Evolutionary conservation across 345 rosid genomes (phyloP), one percentile per base, ranked within the genome.

Genomic region (Gynandropsis gynandra): DNA sequence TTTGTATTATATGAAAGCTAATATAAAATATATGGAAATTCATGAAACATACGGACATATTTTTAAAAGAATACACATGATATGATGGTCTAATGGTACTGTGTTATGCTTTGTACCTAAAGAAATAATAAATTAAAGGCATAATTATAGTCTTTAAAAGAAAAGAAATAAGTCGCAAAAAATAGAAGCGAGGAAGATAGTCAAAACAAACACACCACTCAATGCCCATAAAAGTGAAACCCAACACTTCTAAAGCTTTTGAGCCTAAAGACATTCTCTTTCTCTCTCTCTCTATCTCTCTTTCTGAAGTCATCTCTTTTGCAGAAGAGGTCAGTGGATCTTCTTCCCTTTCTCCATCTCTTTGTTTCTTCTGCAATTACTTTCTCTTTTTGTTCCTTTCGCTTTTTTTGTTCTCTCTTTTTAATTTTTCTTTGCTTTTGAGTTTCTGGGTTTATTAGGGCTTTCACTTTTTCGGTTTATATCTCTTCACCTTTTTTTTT

Each of bases 161-260:
- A 50, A 57, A 37, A 15, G 8, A n/a, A n/a, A n/a, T n/a, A n/a
- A n/a, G n/a, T n/a, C n/a, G n/a, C n/a, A 12, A 1, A 15, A 24
- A 21, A 24, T 5, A 17, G 20, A 37, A 50, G 8, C 34, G 36
- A 9, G 32, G 16, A 42, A 65, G 33, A 46, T 18, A 56, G 59
- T 65, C 69, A 65, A 58, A 58, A 65, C 69, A 65, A 65, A 65
- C 69, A 57, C 52, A 58, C 69, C 64, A 65, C 64, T 65, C 51
- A 39, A 43, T 65, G 54, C 21, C 64, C 64, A 65, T 65, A 58
- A 65, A 58, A 52, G 69, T 65, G 64, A 65, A 52, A 52, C 59
- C 54, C 64, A 57, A 58, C 41, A 58, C 64, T 52, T 58, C 12
- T 11, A 13, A 37, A 31, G 31, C 50, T 59, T 65, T 65, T 65